Evolutionary conservation across 352 stramenopile species (phyloP).

Genomic region (Pythium biforme): DNA sequence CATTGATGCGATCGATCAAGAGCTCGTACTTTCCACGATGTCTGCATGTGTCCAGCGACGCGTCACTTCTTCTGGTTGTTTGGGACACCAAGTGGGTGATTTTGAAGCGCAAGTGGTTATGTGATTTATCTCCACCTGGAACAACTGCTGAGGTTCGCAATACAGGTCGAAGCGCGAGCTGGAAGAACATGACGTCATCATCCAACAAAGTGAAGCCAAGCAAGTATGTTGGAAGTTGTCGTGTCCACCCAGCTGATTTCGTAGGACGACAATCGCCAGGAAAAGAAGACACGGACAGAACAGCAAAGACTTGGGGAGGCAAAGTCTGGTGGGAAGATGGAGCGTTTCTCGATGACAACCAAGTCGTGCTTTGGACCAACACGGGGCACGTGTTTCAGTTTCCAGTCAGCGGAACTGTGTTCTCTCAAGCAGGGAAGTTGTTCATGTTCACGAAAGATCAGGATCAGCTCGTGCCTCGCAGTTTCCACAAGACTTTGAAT

Average conservation of each 20-base stretch:
- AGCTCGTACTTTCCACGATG: slow-evolving; percentile 68
- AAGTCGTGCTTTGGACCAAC: slow-evolving; percentile 70
- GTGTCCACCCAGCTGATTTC: slow-evolving; percentile 37
- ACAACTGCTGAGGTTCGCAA: background rate
- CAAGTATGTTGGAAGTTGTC: slow-evolving; percentile 51
- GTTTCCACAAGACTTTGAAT: slow-evolving; percentile 57
- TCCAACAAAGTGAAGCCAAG: slow-evolving; percentile 33
- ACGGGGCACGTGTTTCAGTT: slow-evolving; percentile 70
- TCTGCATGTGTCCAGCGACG: slow-evolving; percentile 58
- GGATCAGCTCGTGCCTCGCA: slow-evolving; percentile 78
- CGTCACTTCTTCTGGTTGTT: slow-evolving; percentile 66
- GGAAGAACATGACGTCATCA: slow-evolving; percentile 20
- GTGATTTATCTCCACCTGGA: slow-evolving; percentile 35
- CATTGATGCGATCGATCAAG: slow-evolving; percentile 81
- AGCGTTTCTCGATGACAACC: slow-evolving; percentile 58
- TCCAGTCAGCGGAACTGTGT: slow-evolving; percentile 26
- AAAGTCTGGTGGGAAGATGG: slow-evolving; percentile 56
- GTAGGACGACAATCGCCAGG: slow-evolving; percentile 10
- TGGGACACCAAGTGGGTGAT: slow-evolving; percentile 78
- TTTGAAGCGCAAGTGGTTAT: slow-evolving; percentile 81
- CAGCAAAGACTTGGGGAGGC: background rate
- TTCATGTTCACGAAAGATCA: slow-evolving; percentile 85
- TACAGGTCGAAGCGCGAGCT: slow-evolving; percentile 18
- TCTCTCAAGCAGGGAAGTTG: slow-evolving; percentile 43
- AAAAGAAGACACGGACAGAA: background rate